Base-by-base conservation (phyloP, 1,284 basidiomycete genomes). In the Sanghuangporus sanghuang region DNA sequence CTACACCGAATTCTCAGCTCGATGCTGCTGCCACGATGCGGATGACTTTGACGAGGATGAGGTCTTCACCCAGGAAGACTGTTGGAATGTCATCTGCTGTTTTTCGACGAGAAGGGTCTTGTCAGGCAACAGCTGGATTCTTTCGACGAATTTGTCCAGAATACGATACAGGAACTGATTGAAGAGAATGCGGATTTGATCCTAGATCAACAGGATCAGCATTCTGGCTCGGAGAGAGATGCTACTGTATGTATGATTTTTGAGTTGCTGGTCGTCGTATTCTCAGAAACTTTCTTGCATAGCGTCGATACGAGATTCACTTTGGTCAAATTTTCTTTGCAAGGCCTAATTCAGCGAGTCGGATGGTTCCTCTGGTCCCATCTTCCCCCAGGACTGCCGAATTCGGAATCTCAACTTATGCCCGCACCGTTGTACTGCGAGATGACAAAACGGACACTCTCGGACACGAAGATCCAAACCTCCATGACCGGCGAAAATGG, bases 131-230 rank as follows among this genome's bases (percentile, higher is more conserved):
- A 99, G 76, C 86, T 99, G 63, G 95, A 97, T 79, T 96, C 94
- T 36, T 99, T 97, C 78, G 96, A 99, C 76, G 97, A 99, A 77
- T 99, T 99, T 73, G 93, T 99, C 57, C 94, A 96, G 75, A 98
- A 98, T 73, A 98, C 96, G n/a, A 98, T 99, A 92, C 96, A 99
- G 77, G 96, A 99, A 75, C 83, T 99, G 39, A 96, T 99, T 40
- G 96, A 99, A 73, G 97, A 99, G 78, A 95, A 93, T 69, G 81
- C 89, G 39, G 93, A 93, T 70, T 86, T 99, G 72, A 96, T 96
- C 66, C 81, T 99, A 59, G 96, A 99, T 78, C 96, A 99, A 77
- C 90, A 90, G 64, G 91, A 95, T 73, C 96, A 99, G 77, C 95
- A 97, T 74, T 93, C 95, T 3, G 95, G 94, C 16, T 87, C 89